A percentile compares a stretch with the other conserved stretches of the same genome.
These are phyloP conservation scores for Croton laevigatus DNA, from an alignment of 441 rosid species.

Conservation along the genomic window DNA sequence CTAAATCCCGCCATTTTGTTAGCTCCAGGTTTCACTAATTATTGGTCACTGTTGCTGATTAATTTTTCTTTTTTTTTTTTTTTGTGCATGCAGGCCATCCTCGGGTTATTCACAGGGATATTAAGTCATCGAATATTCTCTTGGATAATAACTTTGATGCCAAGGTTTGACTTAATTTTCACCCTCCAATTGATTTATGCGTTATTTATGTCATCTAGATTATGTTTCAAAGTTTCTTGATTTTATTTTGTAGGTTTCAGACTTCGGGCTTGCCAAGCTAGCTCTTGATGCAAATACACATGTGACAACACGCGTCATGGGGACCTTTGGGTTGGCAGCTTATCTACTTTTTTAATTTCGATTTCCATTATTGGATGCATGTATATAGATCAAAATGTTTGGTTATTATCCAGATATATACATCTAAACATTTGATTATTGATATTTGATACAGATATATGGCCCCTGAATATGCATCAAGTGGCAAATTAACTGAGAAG, in stretches of 20 bases:
- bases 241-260: constrained; percentile 73
- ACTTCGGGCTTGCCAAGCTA: constrained; percentile 95
- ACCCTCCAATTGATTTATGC: constrained; percentile 11
- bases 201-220: constrained; percentile 9
- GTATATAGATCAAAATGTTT: too few relatives aligned
- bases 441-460: constrained; percentile 60
- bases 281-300: constrained; percentile 85
- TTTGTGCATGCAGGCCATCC: constrained; percentile 61
- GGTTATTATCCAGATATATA: neutral
- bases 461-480: constrained; percentile 99
- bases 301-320: constrained; percentile 93
- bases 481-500: constrained; percentile 95
- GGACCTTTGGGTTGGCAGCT: constrained; percentile 85
- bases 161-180: constrained; percentile 38
- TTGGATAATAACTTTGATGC: constrained; percentile 83
- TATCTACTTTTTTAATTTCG: constrained; percentile 11
- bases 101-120: constrained; percentile 91
- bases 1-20: neutral
- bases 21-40: neutral
- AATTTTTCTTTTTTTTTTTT: constrained; percentile 10
- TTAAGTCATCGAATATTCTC: constrained; percentile 95
- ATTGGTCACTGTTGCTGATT: neutral
- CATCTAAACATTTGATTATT: constrained; percentile 19
- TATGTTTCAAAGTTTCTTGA: constrained; percentile 23
- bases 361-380: neutral